Base-by-base conservation (phyloP, 2,329 filamentous ascomycete genomes). In the Fusarium tjaetaba region DNA sequence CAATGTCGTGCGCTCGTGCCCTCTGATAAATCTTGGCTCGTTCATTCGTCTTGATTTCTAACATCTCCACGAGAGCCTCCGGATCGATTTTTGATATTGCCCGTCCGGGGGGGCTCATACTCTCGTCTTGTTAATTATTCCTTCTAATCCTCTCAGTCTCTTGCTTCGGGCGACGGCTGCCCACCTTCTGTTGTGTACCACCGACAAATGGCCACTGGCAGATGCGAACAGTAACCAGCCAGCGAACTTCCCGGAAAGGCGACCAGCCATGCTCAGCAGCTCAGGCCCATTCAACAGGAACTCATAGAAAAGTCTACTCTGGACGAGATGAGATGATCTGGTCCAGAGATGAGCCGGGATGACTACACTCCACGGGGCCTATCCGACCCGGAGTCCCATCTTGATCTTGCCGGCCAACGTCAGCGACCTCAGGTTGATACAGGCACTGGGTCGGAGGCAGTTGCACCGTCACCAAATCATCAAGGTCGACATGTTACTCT, bases 371-470 rank as follows among this genome's bases (percentile, higher is more conserved):
- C 75, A 68, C 76, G 75, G 76, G 75, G 73, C 76, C 76, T 78
- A 76, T 78, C 76, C 75, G 76, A 78, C 76, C 76, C 72, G 75
- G 76, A 78, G 76, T 76, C 74, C 72, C 76, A 79, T 73, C 69
- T 81, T 71, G 79, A 80, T 73, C 70, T 74, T 71, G 76, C 77
- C 62, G 77, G 81, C 68, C 75, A 78, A 71, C 77, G 77, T 74
- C 79, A 79, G 61, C 85, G 88, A 69, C 84, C 86, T 71, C 87
- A 89, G 78, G 86, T 88, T 57, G 72, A 72, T 76, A 85, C 85
- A 76, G 86, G 87, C 70, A 86, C 88, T 75, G 85, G 88, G 75
- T 83, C 86, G 70, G 85, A 85, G 77, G 82, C 88, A 60, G 83
- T 85, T 64, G 82, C 82, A 67, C 79, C 88, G 53, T 82, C 88